Base-by-base conservation (phyloP, 2,329 filamentous ascomycete species). In the Colletotrichum cordylinicola region DNA sequence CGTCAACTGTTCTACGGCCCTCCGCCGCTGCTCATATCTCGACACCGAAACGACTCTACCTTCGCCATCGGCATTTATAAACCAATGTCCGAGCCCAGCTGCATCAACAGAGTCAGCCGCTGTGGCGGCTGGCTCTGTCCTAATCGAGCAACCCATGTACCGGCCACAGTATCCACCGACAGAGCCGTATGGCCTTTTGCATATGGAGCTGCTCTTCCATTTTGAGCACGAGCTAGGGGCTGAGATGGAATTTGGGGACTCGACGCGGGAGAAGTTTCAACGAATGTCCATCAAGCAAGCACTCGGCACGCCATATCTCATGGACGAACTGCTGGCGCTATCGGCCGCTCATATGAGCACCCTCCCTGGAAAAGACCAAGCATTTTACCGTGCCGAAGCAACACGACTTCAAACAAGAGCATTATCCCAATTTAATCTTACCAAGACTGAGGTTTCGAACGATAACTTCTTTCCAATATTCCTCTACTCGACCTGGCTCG, bases 321-420 rank as follows among this genome's bases (percentile, higher is more conserved):
- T 90, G 76, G 87, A 90, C 72, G 83, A 88, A 77, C 62, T 88
- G 7, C 83, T 90, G 13, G 88, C 87, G 52, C 77, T 88, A 62
- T 83, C 87, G 15, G 87, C 88, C 6, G 81, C 87, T 4, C 87
- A 90, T 72, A 77, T 82, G 62, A 84, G 83, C 71, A 82, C 80
- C 4, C 77, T 83, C 4, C 79, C 80, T 7, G 67, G 79, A 16
- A 55, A 79, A 24, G 77, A 1, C 79, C 79, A 18, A 77, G 80
- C 10, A 10, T 79, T 77, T 29, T 85, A 85, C 60, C 82, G 82
- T 18, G 82, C 83, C 66, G 83, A 85, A 48, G 86, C 87, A 10
- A 87, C 86, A 0, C 83, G 87, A 66, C 81, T 88, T 4, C 87
- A 89, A 78, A 88, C 86, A 2, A 83, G 85, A 4, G 87, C 85